Percentiles rank a stretch among this genome's conserved stretches.
These are phyloP conservation scores for Acorus calamus DNA, from an alignment of 106 monocot species.

Conservation along the genomic window DNA sequence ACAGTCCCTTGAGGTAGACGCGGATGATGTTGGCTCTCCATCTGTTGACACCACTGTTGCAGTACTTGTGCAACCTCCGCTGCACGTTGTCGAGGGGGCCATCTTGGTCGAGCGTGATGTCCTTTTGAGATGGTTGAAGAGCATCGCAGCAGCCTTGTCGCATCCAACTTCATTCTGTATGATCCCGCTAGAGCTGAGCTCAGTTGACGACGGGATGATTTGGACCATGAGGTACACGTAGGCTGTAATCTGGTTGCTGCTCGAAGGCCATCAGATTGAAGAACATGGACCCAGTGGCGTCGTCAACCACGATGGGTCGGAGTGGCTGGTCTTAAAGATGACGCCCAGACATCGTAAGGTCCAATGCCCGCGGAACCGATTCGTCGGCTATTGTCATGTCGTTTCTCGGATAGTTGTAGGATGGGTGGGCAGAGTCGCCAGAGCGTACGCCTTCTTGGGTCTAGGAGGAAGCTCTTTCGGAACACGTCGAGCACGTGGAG, in stretches of 20 bases:
- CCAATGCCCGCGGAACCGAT: conserved; percentile 47
- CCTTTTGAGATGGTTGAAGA: background rate
- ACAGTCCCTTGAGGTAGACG: too few relatives aligned
- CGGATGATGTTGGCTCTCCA: background rate
- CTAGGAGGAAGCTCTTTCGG: conserved; percentile 47
- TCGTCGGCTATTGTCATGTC: conserved; percentile 5
- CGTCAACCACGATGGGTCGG: conserved; percentile 52
- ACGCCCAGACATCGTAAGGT: conserved; percentile 75
- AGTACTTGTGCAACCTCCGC: background rate
- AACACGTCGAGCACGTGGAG: conserved; percentile 67
- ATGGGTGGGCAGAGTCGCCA: background rate
- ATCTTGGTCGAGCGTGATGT: background rate
- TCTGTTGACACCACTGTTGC: conserved; percentile 2
- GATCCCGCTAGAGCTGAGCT: conserved; percentile 15
- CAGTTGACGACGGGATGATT: conserved; percentile 71
- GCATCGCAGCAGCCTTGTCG: background rate
- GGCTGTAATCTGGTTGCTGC: conserved; percentile 64
- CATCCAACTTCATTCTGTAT: background rate
- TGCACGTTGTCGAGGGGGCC: background rate
- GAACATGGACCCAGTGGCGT: too few relatives aligned
- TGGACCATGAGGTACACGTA: conserved; percentile 97
- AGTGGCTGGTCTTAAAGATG: conserved; percentile 35
- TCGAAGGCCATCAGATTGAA: too few relatives aligned
- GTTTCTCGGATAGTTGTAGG: background rate
- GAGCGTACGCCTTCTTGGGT: background rate